These are phyloP conservation scores for Phyllachora maydis DNA, from an alignment of 2,329 filamentous ascomycete genomes.

Conservation along the genomic window DNA sequence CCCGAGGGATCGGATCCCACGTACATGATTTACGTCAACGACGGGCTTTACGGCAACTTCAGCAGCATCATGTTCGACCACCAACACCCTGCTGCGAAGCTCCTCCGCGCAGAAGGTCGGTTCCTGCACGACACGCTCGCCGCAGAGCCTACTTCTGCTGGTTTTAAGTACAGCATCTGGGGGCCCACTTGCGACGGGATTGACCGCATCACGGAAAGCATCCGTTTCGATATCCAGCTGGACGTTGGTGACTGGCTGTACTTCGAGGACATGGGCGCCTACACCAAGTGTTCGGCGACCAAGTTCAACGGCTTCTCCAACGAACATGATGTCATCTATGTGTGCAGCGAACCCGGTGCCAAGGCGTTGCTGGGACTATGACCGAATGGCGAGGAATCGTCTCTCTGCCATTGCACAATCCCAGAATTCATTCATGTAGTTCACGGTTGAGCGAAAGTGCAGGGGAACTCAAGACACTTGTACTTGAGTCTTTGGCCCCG, in stretches of 20 bases:
- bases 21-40: constrained; percentile 98
- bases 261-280: constrained; percentile 97
- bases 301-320: constrained; percentile 96
- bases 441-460: no score
- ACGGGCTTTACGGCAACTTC: constrained; percentile 96
- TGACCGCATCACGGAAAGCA: constrained; percentile 74
- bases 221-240: constrained; percentile 54
- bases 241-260: constrained; percentile 96
- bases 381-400: no score
- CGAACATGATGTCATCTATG: constrained; percentile 79
- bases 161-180: constrained; percentile 86
- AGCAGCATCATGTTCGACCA: constrained; percentile 99
- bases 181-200: constrained; percentile 96
- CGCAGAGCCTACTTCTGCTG: constrained; percentile 15
- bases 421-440: no score
- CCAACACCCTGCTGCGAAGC: constrained; percentile 70
- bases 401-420: no score
- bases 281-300: constrained; percentile 94
- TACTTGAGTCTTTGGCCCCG: no score
- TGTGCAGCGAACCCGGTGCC: constrained; percentile 83
- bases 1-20: no score
- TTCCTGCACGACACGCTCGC: constrained; percentile 34
- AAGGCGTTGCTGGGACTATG: constrained; percentile 43
- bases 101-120: constrained; percentile 43
- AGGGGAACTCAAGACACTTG: no score